Evolutionary conservation across 169 alveolate species (phyloP).

Genomic region (Besnoitia besnoiti): DNA sequence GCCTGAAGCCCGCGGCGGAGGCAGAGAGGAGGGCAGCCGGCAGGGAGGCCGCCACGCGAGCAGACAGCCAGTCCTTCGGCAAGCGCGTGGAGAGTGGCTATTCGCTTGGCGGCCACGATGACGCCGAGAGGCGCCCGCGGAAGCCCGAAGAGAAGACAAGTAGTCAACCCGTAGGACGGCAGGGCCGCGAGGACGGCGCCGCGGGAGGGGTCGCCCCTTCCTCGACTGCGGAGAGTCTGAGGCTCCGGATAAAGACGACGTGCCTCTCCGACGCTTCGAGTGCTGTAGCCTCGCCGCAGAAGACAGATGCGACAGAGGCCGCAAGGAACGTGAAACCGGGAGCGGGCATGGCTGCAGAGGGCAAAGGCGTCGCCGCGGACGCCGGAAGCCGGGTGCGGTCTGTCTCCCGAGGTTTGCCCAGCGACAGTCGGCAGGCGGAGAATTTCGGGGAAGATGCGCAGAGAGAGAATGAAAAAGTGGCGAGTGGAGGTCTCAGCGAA

Average conservation of each 20-base stretch:
- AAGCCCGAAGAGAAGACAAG: too few relatives aligned
- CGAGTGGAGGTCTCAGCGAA: not conserved
- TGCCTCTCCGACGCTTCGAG: too few relatives aligned
- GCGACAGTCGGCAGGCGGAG: not conserved
- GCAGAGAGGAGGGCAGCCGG: not conserved
- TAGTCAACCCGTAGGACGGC: too few relatives aligned
- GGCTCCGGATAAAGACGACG: too few relatives aligned
- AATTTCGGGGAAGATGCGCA: not conserved
- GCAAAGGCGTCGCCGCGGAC: not conserved
- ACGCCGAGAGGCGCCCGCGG: too few relatives aligned
- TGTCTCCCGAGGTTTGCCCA: not conserved
- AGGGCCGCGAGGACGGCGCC: too few relatives aligned
- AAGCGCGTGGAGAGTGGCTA: too few relatives aligned
- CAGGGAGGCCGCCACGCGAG: not conserved
- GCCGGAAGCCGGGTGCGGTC: not conserved
- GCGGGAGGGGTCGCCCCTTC: too few relatives aligned
- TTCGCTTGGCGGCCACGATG: too few relatives aligned
- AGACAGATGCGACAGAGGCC: not conserved
- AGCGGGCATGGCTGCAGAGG: not conserved
- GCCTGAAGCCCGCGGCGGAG: not conserved
- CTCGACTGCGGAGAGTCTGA: too few relatives aligned
- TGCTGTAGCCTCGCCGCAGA: not conserved
- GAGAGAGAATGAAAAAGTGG: not conserved
- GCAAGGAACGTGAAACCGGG: not conserved
- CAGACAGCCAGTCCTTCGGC: not conserved